phyloP scores from a whole-genome alignment of 2,329 filamentous ascomycete genomes.

The Exophiala xenobiotica region DNA sequence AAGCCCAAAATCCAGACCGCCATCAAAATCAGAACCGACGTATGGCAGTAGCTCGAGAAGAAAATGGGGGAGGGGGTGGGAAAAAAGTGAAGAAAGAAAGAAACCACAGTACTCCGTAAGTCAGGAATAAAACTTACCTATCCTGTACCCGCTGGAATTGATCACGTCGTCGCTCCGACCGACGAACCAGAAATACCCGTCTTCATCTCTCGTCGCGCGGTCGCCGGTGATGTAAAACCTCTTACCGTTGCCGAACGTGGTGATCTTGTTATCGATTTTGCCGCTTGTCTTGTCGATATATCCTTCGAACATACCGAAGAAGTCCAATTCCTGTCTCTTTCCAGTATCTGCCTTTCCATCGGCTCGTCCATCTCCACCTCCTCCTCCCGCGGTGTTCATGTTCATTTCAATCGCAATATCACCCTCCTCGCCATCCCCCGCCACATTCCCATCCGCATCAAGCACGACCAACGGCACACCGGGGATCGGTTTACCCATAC shows the following conservation, averaged over 20 bases:
- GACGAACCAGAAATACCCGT: constrained; percentile 41
- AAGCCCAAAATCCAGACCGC: too few relatives aligned
- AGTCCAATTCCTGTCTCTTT: constrained; percentile 7
- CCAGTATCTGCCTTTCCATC: too few relatives aligned
- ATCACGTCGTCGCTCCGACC: constrained; percentile 41
- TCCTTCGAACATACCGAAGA: constrained; percentile 30
- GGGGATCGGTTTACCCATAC: constrained; percentile 42
- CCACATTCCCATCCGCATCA: constrained; percentile 34
- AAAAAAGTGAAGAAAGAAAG: too few relatives aligned
- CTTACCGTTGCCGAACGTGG: constrained; percentile 17
- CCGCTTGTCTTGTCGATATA: constrained; percentile 26
- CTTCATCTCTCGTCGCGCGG: constrained; percentile 35
- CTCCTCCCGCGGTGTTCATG: too few relatives aligned
- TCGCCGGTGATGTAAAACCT: constrained; percentile 42
- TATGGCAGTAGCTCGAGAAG: too few relatives aligned
- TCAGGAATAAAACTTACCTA: constrained; percentile 34
- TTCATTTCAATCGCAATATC: constrained; percentile 38
- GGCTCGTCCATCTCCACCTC: too few relatives aligned
- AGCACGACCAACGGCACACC: constrained; percentile 40
- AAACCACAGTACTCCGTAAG: too few relatives aligned
- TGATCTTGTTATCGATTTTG: constrained; percentile 24
- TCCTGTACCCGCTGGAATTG: constrained; percentile 42
- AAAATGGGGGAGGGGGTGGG: not conserved
- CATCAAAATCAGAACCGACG: too few relatives aligned
- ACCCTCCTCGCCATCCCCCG: constrained; percentile 35